phyloP scores from a whole-genome alignment of 192 early-diverging fungal species.

The Coemansia sp. region DNA sequence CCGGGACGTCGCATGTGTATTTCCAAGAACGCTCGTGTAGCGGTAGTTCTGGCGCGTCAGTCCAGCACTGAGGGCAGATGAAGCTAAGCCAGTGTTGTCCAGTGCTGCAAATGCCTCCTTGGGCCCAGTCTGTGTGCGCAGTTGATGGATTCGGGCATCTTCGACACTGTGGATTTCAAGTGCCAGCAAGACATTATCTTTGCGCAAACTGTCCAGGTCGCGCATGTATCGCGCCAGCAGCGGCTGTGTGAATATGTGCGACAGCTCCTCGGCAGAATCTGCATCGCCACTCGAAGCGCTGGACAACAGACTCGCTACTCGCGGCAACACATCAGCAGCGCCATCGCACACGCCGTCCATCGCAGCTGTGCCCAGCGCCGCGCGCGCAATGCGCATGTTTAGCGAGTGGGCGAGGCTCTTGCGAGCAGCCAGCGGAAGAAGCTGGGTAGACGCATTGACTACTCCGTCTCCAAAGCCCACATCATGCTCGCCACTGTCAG shows the following conservation, averaged over 20 bases:
- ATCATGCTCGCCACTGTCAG: not conserved
- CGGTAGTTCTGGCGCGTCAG: slow-evolving; percentile 29
- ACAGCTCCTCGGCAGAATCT: slow-evolving; percentile 18
- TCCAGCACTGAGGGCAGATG: slow-evolving; percentile 20
- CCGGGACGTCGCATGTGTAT: slow-evolving; percentile 11
- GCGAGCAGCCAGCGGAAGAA: slow-evolving; percentile 26
- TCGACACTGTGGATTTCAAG: slow-evolving; percentile 23
- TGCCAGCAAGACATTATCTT: slow-evolving; percentile 29
- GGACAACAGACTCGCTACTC: slow-evolving; percentile 29
- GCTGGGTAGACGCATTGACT: slow-evolving; percentile 3
- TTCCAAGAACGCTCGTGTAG: slow-evolving; percentile 27
- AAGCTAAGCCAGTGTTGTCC: slow-evolving; percentile 6
- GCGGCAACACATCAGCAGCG: slow-evolving; percentile 26
- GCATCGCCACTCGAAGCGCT: slow-evolving; percentile 16
- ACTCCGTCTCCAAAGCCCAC: not conserved
- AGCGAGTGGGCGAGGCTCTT: slow-evolving; percentile 32
- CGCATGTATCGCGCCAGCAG: slow-evolving; percentile 28
- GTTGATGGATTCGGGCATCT: slow-evolving; percentile 25
- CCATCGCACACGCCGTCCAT: slow-evolving; percentile 33
- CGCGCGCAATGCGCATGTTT: slow-evolving; percentile 39
- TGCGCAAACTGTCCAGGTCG: slow-evolving; percentile 34
- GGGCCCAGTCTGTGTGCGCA: slow-evolving; percentile 40
- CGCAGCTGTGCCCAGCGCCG: slow-evolving; percentile 31
- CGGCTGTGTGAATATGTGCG: slow-evolving; percentile 20
- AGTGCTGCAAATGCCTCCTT: slow-evolving; percentile 26